These are phyloP conservation scores for Cornus kousa DNA, from an alignment of 148 eudicot species.

Conservation along the genomic window DNA sequence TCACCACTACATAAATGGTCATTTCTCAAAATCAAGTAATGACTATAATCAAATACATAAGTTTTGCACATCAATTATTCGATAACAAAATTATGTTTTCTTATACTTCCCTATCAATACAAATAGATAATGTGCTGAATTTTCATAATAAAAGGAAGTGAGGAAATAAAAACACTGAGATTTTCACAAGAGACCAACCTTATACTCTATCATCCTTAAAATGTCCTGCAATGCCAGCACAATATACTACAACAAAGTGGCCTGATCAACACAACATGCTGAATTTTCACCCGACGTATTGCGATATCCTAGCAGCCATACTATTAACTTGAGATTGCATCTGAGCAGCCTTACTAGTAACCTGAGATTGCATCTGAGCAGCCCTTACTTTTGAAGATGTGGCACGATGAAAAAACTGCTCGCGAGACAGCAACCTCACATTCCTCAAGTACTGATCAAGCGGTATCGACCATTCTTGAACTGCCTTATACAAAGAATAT, in stretches of 20 bases:
- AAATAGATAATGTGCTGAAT: no score
- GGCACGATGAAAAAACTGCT: conserved; percentile 90
- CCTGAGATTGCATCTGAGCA: conserved; percentile 85
- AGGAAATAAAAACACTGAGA: neutral
- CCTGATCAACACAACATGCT: no score
- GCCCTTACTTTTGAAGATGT: conserved; percentile 63
- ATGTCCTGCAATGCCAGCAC: neutral
- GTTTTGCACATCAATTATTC: conserved; percentile 1
- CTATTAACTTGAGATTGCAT: conserved; percentile 9
- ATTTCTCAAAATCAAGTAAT: neutral
- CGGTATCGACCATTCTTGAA: conserved; percentile 74
- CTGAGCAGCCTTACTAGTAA: conserved; percentile 12
- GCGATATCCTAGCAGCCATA: conserved; percentile 79
- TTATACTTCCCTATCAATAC: neutral
- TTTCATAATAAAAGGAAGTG: neutral
- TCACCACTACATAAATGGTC: no score
- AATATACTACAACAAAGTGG: neutral
- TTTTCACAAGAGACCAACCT: conserved; percentile 9
- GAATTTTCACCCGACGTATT: conserved; percentile 35
- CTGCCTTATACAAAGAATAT: conserved; percentile 82
- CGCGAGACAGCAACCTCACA: conserved; percentile 76
- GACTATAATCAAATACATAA: neutral
- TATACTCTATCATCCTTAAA: neutral
- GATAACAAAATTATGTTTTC: neutral
- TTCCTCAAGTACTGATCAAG: conserved; percentile 85